Base-by-base conservation (phyloP, 2,329 filamentous ascomycete species). In the Drechmeria coniospora region DNA sequence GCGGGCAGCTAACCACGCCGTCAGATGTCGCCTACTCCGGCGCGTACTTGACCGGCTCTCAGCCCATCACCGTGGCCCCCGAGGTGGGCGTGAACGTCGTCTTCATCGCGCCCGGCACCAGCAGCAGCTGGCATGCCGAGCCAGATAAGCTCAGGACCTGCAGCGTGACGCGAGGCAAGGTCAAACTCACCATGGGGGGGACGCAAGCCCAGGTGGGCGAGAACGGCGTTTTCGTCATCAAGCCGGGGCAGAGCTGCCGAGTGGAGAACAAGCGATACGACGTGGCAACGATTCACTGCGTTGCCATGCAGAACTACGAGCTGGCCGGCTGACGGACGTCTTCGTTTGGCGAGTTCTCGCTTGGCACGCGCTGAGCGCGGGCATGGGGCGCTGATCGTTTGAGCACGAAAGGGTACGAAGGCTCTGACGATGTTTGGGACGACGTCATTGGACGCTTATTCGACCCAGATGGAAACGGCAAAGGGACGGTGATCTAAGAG, bases 21-120 rank as follows among this genome's bases (percentile, higher is more conserved):
- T 8, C 14, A 63, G 59, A 57, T 17, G 38, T 62, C n/a, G 55
- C 51, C 4, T 61, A 54, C 32, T 62, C 59, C 10, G 55, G 50
- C 21, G 44, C 54, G 1, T 63, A 58, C 33, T 40, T 61, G 4
- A 46, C 50, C 0, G 47, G 46, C 17, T 45, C 46, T 5, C 46
- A 51, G 18, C 46, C 56, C 0, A 42, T 61, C 5, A 34, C 33
- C 1, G 41, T 63, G 4, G 47, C 47, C 0, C 44, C 50, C 14
- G 53, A 57, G 13, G 32, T 61, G 4, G 42, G 45, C 21, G 55
- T 61, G 31, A 54, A 62, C 28, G 46, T 61, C 8, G 27, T 57
- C 2, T 41, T 46, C 6, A 34, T 62, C n/a, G 54, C 53, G 25
- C 51, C 57, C 0, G 59, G 59, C 2, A 43, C 37, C 8, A 43